Base-by-base conservation (phyloP, 352 stramenopile genomes). In the Plasmopara viticola region DNA sequence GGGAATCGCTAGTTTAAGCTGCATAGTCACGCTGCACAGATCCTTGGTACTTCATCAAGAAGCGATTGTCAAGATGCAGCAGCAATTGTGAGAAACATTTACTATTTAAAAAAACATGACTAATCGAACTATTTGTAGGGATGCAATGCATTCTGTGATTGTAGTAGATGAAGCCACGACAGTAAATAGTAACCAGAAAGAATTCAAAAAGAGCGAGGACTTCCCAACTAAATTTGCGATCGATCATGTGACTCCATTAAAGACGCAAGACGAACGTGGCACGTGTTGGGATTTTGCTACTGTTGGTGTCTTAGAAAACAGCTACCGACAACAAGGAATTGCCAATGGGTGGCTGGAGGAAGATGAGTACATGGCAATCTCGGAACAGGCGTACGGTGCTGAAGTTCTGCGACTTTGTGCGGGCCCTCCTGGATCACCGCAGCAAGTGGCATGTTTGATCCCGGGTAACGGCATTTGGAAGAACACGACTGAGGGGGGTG, bases 281-380 rank as follows among this genome's bases (percentile, higher is more conserved):
- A 87, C 76, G 33, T 87, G 76, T 65, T 87, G 76, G 76, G 75
- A 86, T 49, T 86, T 86, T 53, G 75, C 70, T 2, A 81, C 68
- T 4, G 71, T 87, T 18, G 73, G 47, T 0, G 71, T 83, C n/a
- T 43, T 87, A n/a, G 76, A 87, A 56, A 73, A 85, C 49, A 75
- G 64, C 54, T 87, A 87, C 58, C 71, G 76, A 28, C 63, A 73
- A 44, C 76, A 87, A 41, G 76, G 76, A 18, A 62, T 85, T 40
- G 61, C 47, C 18, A 48, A 72, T 10, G 73, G 76, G 6, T 87
- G 76, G 76, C 54, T 87, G 20, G 34, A 68, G 40, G 49, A 64
- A 25, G 65, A 84, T 41, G 66, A 81, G 53, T 87, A 72, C 58
- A 58, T 87, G 29, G 64, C 71, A 18, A 55, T 87, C 20, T 87